These are phyloP conservation scores for Aureobasidium sp. DNA, from an alignment of 2,329 filamentous ascomycete genomes.

Conservation along the genomic window DNA sequence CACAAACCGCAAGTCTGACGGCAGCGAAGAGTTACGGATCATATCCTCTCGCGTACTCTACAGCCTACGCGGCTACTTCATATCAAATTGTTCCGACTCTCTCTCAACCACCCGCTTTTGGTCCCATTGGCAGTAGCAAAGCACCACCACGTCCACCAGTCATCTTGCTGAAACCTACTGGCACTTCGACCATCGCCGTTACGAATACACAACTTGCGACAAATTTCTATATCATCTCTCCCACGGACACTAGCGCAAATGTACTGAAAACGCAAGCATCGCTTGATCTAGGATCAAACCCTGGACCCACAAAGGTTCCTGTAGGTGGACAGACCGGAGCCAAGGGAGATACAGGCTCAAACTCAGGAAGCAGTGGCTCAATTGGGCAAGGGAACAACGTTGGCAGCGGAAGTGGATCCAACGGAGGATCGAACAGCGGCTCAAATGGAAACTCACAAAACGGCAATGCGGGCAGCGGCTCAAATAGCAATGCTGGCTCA, in stretches of 20 bases:
- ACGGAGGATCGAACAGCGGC: neutral
- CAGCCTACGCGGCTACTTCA: neutral
- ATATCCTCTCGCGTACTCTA: neutral
- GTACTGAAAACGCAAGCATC: neutral
- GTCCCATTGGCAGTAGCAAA: neutral
- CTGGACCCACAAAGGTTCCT: neutral
- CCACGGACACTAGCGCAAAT: neutral
- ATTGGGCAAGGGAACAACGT: neutral
- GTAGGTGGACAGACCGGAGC: neutral
- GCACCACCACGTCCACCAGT: constrained; percentile 13
- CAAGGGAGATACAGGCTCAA: neutral
- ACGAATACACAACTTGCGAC: constrained; percentile 1
- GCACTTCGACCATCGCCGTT: neutral
- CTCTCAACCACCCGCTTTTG: neutral
- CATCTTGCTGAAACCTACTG: constrained; percentile 19
- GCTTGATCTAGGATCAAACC: neutral
- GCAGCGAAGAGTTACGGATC: neutral
- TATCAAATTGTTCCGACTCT: neutral
- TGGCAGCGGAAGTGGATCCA: neutral
- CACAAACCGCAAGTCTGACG: neutral
- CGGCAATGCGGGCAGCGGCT: neutral
- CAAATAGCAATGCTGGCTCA: neutral
- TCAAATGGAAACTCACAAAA: neutral
- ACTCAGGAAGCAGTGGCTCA: neutral
- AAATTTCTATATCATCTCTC: constrained; percentile 11